These are phyloP conservation scores for Achaetomiella virescens DNA, from an alignment of 495 filamentous ascomycete species.

Conservation along the genomic window DNA sequence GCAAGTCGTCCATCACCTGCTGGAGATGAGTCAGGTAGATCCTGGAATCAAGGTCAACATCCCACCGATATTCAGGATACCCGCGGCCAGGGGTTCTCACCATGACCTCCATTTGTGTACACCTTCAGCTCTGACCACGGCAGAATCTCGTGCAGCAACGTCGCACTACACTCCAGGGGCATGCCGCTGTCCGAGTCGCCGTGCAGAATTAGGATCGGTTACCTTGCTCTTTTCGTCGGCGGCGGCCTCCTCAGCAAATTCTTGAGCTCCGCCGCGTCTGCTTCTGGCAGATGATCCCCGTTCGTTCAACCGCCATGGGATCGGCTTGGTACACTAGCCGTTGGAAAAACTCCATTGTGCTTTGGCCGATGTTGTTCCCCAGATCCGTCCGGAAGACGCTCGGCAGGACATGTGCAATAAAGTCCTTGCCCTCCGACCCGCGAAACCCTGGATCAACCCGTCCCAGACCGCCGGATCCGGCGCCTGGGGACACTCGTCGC, in stretches of 20 bases:
- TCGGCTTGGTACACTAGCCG: conserved; percentile 10
- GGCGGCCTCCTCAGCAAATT: background rate
- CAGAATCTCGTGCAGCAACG: conserved; percentile 6
- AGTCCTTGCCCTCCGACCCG: background rate
- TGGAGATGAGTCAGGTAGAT: conserved; percentile 3
- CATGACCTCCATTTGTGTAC: conserved; percentile 17
- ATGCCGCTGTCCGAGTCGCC: conserved; percentile 13
- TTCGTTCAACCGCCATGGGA: conserved; percentile 11
- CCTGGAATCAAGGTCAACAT: background rate
- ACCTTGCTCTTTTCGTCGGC: background rate
- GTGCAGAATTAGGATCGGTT: conserved; percentile 12
- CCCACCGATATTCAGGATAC: background rate
- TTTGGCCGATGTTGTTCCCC: background rate
- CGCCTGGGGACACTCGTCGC: background rate
- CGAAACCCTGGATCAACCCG: background rate
- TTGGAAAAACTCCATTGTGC: conserved; percentile 11
- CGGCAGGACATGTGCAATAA: background rate
- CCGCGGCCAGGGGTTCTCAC: background rate
- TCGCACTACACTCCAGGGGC: conserved; percentile 11
- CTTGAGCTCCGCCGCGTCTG: conserved; percentile 6
- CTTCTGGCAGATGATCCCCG: background rate
- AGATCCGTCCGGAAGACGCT: conserved; percentile 1
- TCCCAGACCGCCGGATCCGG: background rate
- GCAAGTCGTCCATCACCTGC: conserved; percentile 1
- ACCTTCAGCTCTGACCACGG: conserved; percentile 15